Base-by-base conservation (phyloP, 176 grass and related monocot genomes). In the Secale cereale region DNA sequence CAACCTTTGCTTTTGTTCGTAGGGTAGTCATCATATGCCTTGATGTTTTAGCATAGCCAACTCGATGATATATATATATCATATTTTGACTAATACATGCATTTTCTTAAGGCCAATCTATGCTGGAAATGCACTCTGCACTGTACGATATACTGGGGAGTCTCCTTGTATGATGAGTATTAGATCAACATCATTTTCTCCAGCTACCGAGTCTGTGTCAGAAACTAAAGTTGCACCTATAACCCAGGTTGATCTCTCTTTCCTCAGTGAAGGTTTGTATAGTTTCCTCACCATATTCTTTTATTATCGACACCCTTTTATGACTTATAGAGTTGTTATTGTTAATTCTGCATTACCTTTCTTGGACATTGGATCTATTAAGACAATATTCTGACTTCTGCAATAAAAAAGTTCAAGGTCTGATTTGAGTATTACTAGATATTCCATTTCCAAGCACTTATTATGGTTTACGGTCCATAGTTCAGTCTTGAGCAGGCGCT, bases 121-220 rank as follows among this genome's bases (percentile, higher is more conserved):
- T 92, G 97, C 97, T 78, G 97, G 97, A 76, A 98, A 98, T 98
- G 97, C 93, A 77, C 88, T 98, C 80, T 95, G 88, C 59, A 98
- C 93, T 26, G 89, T 98, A 27, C 81, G 84, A 77, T 98, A 96
- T 87, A 92, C 74, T 0, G 91, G 97, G 57, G 69, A 83, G 37
- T 79, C 87, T 72, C 97, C 97, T 69, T 98, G 93, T 86, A 91
- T 98, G 75, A 88, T 95, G 89, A 96, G 91, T 57, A 86, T 98
- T 85, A 92, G 97, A 70, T 89, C 93, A 71, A 95, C 97, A 79
- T 98, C 97, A 61, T 98, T 98, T 80, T 80, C 90, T 64, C 70
- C 78, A 74, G 27, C 56, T 90, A 59, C 77, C 37, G 85, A 82
- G 40, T 82, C 81, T 69, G 43, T 88, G 66, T 56, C 84, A 37